These are phyloP conservation scores for Balakata baccata DNA, from an alignment of 345 rosid species.

Conservation along the genomic window DNA sequence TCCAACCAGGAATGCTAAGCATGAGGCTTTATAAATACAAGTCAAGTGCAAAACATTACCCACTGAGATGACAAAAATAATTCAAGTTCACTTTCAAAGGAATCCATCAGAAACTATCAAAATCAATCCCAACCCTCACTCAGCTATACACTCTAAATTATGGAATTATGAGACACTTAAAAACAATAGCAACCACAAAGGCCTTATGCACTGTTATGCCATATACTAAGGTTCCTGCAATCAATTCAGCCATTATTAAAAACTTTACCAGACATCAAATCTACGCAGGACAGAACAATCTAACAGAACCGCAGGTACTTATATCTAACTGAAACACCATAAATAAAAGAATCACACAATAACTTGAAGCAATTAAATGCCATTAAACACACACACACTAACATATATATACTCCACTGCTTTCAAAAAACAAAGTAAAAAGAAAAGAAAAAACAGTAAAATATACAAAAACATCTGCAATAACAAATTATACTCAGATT, in stretches of 20 bases:
- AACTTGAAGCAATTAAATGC: too few species aligned
- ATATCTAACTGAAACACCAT: slow-evolving; percentile 1
- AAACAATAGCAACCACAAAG: too few species aligned
- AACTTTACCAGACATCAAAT: slow-evolving; percentile 7
- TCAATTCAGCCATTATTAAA: background rate
- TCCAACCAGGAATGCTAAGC: background rate
- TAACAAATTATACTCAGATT: too few species aligned
- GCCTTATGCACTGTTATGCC: background rate
- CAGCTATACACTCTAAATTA: background rate
- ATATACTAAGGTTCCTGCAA: background rate
- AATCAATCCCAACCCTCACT: background rate
- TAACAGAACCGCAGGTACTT: background rate
- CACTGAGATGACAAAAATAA: background rate
- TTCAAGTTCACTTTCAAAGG: background rate
- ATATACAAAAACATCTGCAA: too few species aligned
- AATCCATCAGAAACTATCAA: background rate
- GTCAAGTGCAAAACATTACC: background rate
- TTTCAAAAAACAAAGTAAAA: too few species aligned
- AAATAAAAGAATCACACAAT: background rate
- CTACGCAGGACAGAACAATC: background rate
- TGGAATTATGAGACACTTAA: too few species aligned
- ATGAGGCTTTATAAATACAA: background rate
- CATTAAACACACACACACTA: too few species aligned
- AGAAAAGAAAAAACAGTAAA: too few species aligned
- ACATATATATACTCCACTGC: too few species aligned